Conservation (phyloP, 768 basidiomycete genomes). For the Solioccasus polychromus region DNA sequence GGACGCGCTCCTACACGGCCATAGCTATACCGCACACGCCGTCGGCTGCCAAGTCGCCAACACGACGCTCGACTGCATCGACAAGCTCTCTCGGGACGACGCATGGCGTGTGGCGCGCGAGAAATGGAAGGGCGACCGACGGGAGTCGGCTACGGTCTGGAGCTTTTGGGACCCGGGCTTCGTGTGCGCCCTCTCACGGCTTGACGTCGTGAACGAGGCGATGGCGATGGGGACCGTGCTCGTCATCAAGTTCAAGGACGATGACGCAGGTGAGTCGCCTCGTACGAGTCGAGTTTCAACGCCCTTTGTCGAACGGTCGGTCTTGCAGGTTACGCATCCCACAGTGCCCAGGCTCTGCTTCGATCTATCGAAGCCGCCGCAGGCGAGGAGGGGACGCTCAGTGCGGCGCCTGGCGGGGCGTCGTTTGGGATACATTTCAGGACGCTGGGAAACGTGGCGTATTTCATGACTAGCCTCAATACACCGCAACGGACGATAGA, state of each 20-base stretch:
- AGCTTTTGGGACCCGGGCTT: constrained; percentile 87
- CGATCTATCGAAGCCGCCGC: constrained; percentile 42
- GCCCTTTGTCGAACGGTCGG: neutral
- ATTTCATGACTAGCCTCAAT: constrained; percentile 89
- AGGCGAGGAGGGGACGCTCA: constrained; percentile 24
- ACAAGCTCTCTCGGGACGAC: constrained; percentile 43
- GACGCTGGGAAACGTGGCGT: constrained; percentile 88
- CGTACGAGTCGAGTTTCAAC: too few species aligned
- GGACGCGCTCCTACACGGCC: constrained; percentile 90
- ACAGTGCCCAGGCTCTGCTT: constrained; percentile 64
- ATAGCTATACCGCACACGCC: constrained; percentile 94
- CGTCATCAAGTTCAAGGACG: constrained; percentile 67
- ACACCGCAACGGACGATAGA: constrained; percentile 53
- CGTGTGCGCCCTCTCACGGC: constrained; percentile 56
- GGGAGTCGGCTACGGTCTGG: constrained; percentile 48
- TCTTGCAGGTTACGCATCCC: constrained; percentile 51
- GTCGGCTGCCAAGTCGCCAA: constrained; percentile 92
- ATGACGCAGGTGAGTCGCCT: constrained; percentile 53
- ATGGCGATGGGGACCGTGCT: constrained; percentile 91
- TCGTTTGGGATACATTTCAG: constrained; percentile 78
- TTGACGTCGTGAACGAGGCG: constrained; percentile 57
- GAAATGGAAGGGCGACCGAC: constrained; percentile 47
- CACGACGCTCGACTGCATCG: constrained; percentile 67
- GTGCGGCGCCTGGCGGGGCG: constrained; percentile 49
- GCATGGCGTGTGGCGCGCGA: constrained; percentile 58